Base-by-base conservation (phyloP, 441 rosid genomes). In the Gossypium schwendimanii region DNA sequence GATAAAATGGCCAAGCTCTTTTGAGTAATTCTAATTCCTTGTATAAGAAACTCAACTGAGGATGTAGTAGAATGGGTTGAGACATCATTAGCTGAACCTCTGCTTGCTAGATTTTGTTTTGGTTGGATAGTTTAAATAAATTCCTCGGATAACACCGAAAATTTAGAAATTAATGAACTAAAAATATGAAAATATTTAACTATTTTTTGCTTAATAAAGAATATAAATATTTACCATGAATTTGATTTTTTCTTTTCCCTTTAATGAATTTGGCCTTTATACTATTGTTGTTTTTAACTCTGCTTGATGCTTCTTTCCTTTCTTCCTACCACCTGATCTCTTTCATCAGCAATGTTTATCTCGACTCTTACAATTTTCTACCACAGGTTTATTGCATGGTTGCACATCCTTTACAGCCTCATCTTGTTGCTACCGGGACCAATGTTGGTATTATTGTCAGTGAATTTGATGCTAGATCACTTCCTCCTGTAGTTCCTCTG, bases 381-480 rank as follows among this genome's bases (percentile, higher is more conserved):
- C 73, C 79, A 81, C 86, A 95, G 99, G 98, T 93, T 72, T 93
- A 89, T 81, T 93, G 98, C 76, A 95, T 95, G 98, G 97, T 88
- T 77, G 97, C 97, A 72, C 99, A 95, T 87, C 86, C 95, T 75
- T 84, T 95, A 63, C 99, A 93, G 86, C 98, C 99, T 71, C 98
- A 95, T 82, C 96, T 95, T 65, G 98, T 95, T 69, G 99, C 93
- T 69, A 85, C 97, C 71, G 99, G 99, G 77, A 93, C 98, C 78
- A 95, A 90, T 80, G 80, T 93, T 78, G 99, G 99, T 83, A 84
- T 95, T 71, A 91, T 95, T 81, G 79, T 95, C 78, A 87, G 97
- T 47, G 99, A 95, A 79, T 95, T 95, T 87, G 99, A 95, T 85
- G 80, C 94, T 75, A 91, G 85, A 76, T 89, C 98, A 76, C 87